Conservation (phyloP, 768 basidiomycete species). For the Podaxis sp. region DNA sequence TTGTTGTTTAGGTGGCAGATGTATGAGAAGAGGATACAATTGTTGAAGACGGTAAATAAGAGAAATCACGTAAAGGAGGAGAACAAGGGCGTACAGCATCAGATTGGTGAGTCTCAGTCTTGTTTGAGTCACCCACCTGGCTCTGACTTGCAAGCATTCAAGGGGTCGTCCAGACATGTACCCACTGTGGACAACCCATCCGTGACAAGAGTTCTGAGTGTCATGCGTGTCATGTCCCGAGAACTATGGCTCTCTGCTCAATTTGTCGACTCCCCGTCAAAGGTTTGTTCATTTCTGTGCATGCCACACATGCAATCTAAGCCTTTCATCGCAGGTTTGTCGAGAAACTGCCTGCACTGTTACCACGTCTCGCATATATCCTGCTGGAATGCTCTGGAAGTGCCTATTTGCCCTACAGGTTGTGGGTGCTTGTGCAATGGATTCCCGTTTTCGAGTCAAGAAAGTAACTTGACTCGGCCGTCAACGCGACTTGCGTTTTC, state of each 20-base stretch:
- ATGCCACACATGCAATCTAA: not conserved
- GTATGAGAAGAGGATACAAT: conserved; percentile 64
- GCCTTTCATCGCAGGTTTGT: conserved; percentile 43
- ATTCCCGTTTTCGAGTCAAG: conserved; percentile 11
- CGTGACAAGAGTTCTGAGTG: conserved; percentile 34
- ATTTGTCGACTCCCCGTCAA: conserved; percentile 75
- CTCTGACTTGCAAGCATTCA: not conserved
- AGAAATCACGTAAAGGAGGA: conserved; percentile 14
- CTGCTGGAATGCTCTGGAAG: conserved; percentile 52
- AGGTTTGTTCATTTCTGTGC: conserved; percentile 35
- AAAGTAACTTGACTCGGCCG: conserved; percentile 25
- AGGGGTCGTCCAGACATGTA: conserved; percentile 45
- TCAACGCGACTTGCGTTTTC: conserved; percentile 27
- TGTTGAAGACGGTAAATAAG: conserved; percentile 59
- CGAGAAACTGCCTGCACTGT: conserved; percentile 56
- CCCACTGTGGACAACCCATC: conserved; percentile 32
- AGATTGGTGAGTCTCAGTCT: conserved; percentile 28
- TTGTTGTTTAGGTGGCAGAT: conserved; percentile 71
- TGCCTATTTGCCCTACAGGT: conserved; percentile 57
- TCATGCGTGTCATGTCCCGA: conserved; percentile 36
- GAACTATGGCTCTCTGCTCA: conserved; percentile 51
- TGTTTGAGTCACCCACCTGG: not conserved
- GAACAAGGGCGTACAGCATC: conserved; percentile 21
- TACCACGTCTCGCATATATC: conserved; percentile 62
- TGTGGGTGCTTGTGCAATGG: conserved; percentile 62